Evolutionary conservation across 768 basidiomycete species (phyloP).

Genomic region (Serendipita sp.): DNA sequence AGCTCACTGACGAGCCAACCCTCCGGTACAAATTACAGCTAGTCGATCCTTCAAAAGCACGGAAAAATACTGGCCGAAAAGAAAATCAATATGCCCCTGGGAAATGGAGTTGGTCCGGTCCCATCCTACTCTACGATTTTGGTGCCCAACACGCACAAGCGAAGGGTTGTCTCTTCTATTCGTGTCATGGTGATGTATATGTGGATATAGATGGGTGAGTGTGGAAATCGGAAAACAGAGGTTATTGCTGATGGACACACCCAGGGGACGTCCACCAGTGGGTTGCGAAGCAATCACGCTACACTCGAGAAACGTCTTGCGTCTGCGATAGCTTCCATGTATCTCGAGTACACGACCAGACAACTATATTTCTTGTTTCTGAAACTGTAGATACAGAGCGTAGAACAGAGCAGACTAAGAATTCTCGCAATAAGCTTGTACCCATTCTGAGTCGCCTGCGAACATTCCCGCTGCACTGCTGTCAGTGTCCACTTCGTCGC

Average conservation of each 20-base stretch:
- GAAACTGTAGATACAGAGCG: no score
- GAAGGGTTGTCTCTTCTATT: not conserved
- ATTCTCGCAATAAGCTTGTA: no score
- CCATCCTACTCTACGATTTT: not conserved
- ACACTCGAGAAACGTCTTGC: not conserved
- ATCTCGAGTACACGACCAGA: no score
- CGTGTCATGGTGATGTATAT: not conserved
- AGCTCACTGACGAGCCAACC: not conserved
- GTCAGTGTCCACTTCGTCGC: no score
- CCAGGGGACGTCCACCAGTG: not conserved
- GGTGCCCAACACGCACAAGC: not conserved
- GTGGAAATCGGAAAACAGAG: no score
- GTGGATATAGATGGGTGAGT: not conserved
- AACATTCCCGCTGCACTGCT: no score
- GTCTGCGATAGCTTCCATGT: not conserved
- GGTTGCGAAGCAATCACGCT: not conserved
- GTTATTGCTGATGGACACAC: no score
- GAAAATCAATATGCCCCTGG: not conserved
- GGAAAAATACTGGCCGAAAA: not conserved
- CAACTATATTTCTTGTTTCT: no score
- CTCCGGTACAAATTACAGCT: constrained; percentile 2
- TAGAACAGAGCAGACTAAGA: no score
- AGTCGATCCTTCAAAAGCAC: not conserved
- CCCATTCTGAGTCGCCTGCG: no score
- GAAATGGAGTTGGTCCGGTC: not conserved